These are phyloP conservation scores for Graphilbum sp. DNA, from an alignment of 2,329 filamentous ascomycete species.

Conservation along the genomic window DNA sequence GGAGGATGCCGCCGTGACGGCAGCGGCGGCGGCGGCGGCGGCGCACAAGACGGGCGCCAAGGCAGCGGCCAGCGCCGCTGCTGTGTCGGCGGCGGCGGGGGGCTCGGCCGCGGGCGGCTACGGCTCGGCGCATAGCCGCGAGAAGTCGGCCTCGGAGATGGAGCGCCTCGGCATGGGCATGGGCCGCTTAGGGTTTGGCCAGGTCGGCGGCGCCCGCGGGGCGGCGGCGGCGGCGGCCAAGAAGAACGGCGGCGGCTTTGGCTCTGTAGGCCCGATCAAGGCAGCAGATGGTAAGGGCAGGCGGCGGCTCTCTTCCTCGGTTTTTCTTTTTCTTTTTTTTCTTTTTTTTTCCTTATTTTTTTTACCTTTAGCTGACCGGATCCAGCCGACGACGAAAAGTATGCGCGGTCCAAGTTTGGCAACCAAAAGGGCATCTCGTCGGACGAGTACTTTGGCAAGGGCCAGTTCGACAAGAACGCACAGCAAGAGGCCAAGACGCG, in stretches of 20 bases:
- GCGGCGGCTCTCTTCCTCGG: not conserved
- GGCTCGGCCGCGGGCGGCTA: constrained; percentile 48
- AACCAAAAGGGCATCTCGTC: constrained; percentile 90
- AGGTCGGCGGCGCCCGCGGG: constrained; percentile 41
- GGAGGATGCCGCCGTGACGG: too few species aligned
- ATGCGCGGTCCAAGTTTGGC: constrained; percentile 78
- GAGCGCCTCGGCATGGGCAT: constrained; percentile 86
- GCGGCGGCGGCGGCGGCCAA: constrained; percentile 28
- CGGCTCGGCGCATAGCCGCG: constrained; percentile 40
- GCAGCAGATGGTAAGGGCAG: constrained; percentile 37
- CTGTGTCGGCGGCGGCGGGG: constrained; percentile 59
- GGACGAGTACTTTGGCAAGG: constrained; percentile 95
- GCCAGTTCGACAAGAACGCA: constrained; percentile 62
- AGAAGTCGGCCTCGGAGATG: constrained; percentile 60
- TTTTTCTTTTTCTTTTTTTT: not conserved
- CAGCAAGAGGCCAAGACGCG: constrained; percentile 76
- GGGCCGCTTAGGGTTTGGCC: constrained; percentile 71
- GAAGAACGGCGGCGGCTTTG: constrained; percentile 73
- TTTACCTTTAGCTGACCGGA: not conserved
- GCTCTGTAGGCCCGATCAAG: constrained; percentile 64
- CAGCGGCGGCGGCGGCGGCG: constrained; percentile 22
- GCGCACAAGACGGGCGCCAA: constrained; percentile 26
- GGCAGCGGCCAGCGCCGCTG: not conserved
- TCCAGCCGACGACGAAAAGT: constrained; percentile 60
- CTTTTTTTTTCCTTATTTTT: not conserved